Evolutionary conservation across 2,329 filamentous ascomycete species (phyloP).

Genomic region (Epicoccum nigrum): DNA sequence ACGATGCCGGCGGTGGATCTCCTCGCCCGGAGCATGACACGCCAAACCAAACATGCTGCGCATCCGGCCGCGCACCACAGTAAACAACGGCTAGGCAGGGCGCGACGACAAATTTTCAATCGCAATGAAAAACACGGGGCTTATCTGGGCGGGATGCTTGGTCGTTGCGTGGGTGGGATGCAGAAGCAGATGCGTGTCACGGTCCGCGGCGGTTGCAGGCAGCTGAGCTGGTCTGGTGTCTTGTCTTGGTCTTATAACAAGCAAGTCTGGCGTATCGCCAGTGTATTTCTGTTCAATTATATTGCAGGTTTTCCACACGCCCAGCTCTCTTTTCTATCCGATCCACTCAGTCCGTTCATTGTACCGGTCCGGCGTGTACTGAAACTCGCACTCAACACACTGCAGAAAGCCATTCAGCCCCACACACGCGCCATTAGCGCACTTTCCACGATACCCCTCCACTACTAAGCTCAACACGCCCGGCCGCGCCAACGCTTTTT

Average conservation of each 20-base stretch:
- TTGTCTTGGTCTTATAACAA: constrained; percentile 9
- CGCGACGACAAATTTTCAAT: constrained; percentile 35
- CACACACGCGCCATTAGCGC: constrained; percentile 36
- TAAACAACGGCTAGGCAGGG: constrained; percentile 23
- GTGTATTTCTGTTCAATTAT: not conserved
- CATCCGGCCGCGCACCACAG: constrained; percentile 34
- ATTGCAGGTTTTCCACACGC: constrained; percentile 9
- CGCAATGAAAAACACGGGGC: constrained; percentile 29
- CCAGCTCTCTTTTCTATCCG: not conserved
- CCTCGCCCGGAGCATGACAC: constrained; percentile 21
- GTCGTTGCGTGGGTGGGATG: constrained; percentile 24
- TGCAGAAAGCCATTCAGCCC: constrained; percentile 20
- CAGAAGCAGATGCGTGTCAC: constrained; percentile 18
- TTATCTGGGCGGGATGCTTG: constrained; percentile 36
- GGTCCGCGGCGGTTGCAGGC: too few species aligned
- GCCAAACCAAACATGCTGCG: constrained; percentile 13
- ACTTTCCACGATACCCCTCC: constrained; percentile 23
- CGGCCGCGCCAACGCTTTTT: constrained; percentile 27
- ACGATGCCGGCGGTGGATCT: constrained; percentile 21
- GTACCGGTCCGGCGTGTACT: constrained; percentile 4
- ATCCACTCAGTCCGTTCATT: not conserved
- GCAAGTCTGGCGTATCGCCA: constrained; percentile 7
- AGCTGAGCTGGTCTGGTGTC: constrained; percentile 7
- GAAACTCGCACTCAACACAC: constrained; percentile 16
- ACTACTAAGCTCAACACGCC: constrained; percentile 30